Percentiles rank a stretch among this genome's conserved stretches.
phyloP scores from a whole-genome alignment of 352 stramenopile species.

The Hyaloperonospora brassicae region DNA sequence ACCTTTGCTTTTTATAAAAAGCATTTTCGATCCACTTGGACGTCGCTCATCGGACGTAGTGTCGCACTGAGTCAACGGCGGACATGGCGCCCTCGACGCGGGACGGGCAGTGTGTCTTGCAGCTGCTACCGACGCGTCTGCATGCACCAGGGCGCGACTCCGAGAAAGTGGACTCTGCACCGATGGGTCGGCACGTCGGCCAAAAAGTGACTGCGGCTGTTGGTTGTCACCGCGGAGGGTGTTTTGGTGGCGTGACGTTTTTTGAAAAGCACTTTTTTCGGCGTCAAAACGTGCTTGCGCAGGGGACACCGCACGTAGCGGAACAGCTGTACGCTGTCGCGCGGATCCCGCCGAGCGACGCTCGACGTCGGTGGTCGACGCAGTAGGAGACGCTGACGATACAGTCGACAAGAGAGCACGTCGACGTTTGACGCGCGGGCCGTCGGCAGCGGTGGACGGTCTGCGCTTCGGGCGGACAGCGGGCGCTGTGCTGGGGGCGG shows the following conservation, averaged over 20 bases:
- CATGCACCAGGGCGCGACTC: neutral
- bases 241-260: no score
- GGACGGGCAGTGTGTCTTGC: no score
- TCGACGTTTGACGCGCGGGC: slow-evolving; percentile 7
- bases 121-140: no score
- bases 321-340: no score
- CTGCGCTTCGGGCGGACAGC: slow-evolving; percentile 15
- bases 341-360: neutral
- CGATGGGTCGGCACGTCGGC: slow-evolving; percentile 13
- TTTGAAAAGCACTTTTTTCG: no score
- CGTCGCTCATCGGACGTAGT: neutral
- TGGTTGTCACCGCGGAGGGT: neutral
- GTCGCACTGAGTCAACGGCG: neutral
- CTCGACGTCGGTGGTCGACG: neutral
- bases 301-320: no score
- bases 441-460: neutral
- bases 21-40: neutral
- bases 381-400: slow-evolving; percentile 1
- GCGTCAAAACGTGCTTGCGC: no score
- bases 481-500: neutral
- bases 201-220: slow-evolving; percentile 15
- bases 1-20: neutral
- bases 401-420: neutral
- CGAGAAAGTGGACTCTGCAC: slow-evolving; percentile 12
- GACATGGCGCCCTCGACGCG: no score